Conservation (phyloP, 2,329 filamentous ascomycete species). For the Cercospora sp. region DNA sequence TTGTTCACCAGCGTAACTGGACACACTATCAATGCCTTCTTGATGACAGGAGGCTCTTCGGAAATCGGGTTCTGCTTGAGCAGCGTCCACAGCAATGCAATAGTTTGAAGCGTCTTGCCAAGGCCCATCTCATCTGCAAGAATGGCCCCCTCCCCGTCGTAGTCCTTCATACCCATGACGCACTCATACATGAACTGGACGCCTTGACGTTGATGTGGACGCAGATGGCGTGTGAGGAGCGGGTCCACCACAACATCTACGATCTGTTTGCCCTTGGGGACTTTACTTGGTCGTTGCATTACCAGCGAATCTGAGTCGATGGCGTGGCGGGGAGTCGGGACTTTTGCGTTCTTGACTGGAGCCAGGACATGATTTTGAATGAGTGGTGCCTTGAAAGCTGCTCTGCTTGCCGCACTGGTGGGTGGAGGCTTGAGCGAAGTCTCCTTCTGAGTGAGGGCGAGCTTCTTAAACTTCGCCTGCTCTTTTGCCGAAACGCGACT, state of each 20-base stretch:
- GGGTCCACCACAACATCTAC: slow-evolving; percentile 75
- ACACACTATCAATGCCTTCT: slow-evolving; percentile 71
- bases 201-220: slow-evolving; percentile 68
- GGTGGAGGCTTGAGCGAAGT: slow-evolving; percentile 43
- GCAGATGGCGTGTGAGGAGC: slow-evolving; percentile 61
- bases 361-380: slow-evolving; percentile 48
- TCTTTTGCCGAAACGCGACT: slow-evolving; percentile 35
- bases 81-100: slow-evolving; percentile 69
- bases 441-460: slow-evolving; percentile 44
- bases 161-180: slow-evolving; percentile 70
- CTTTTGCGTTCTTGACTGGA: slow-evolving; percentile 48
- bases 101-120: slow-evolving; percentile 73
- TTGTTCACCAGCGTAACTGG: slow-evolving; percentile 72
- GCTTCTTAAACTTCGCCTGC: slow-evolving; percentile 37
- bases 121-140: slow-evolving; percentile 76
- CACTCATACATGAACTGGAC: slow-evolving; percentile 73
- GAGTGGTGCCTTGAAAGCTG: slow-evolving; percentile 62
- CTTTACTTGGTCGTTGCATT: slow-evolving; percentile 61
- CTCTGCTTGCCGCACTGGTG: slow-evolving; percentile 42
- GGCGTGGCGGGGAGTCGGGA: slow-evolving; percentile 65
- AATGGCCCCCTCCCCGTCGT: slow-evolving; percentile 68
- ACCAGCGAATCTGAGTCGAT: slow-evolving; percentile 63
- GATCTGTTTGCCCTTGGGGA: slow-evolving; percentile 62
- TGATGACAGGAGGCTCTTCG: slow-evolving; percentile 61
- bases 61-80: slow-evolving; percentile 70